Base-by-base conservation (phyloP, 345 rosid genomes). In the Eucalyptus sp. region DNA sequence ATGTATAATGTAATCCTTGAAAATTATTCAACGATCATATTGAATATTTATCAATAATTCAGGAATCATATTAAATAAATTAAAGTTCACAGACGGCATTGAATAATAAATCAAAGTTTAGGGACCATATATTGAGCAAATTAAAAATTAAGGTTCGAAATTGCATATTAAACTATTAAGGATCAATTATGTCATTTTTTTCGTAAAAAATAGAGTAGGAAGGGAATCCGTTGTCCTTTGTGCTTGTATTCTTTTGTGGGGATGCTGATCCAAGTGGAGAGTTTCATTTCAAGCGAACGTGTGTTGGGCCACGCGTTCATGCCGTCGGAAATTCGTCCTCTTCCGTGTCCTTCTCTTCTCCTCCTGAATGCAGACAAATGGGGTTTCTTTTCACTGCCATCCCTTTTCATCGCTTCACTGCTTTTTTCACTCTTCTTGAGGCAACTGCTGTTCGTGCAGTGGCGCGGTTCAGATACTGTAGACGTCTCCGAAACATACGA, bases 71-170 rank as follows among this genome's bases (percentile, higher is more conserved):
- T 56, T 56, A 22, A 0, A 56, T 22, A 56, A 56, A 56, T 62
- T 13, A 27, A 12, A 27, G 33, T 13, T 62, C 2, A 6, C 15
- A 29, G 1, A 29, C 4, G 7, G 6, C 15, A 62, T 60, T 27
- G 7, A 62, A 27, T 62, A 58, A 27, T 60, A 29, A 6, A 60
- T 2, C 14, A 27, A 60, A 60, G n/a, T 27, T 27, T 27, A 60
- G 3, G 15, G 15, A 27, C 0, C 0, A 11, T 12, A 3, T 4
- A 27, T 11, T 27, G 16, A 60, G 7, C 6, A 62, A 62, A 62
- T 62, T 62, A 12, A 62, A 62, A 12, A 62, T 13, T 27, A 27
- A 62, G 15, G 2, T 2, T 27, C 8, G 4, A 14, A 27, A 62
- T 60, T 60, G 13, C 31, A 27, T 4, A 5, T 60, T 60, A 60